phyloP scores from a whole-genome alignment of 73 alveolate genomes.

The Uronychia binucleata region DNA sequence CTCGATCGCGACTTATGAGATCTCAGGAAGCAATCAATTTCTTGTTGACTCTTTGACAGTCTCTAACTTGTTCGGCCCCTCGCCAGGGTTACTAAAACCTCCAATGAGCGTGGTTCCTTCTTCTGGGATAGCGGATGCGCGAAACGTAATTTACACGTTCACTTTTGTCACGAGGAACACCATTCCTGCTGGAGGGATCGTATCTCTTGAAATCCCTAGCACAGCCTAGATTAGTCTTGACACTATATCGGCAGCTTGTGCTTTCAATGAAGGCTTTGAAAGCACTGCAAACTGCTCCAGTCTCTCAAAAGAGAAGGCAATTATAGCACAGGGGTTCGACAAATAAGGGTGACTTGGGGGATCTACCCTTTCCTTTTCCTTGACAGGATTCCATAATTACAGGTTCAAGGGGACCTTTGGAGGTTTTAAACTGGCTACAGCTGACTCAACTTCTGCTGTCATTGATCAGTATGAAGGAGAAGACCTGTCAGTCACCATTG shows the following conservation, averaged over 20 bases:
- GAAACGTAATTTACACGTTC: neutral
- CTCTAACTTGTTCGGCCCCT: neutral
- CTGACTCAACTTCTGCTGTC: neutral
- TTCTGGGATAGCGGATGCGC: neutral
- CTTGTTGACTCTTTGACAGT: neutral
- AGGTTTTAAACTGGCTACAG: neutral
- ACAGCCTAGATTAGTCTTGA: neutral
- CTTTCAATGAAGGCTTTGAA: neutral
- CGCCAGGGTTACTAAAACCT: neutral
- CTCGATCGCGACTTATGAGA: neutral
- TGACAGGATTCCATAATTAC: neutral
- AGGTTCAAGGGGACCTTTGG: neutral
- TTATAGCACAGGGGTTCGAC: neutral
- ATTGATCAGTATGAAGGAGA: neutral
- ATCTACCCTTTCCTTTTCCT: neutral
- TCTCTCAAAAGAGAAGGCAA: no score
- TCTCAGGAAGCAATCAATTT: neutral
- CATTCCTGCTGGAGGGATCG: neutral
- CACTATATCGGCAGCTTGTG: neutral
- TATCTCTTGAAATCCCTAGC: neutral
- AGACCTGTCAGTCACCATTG: neutral
- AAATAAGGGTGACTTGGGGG: neutral
- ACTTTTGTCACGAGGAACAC: neutral
- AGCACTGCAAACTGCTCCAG: neutral
- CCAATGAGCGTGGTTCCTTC: neutral